Conservation (phyloP, 352 stramenopile species). For the Peronospora destructor region DNA sequence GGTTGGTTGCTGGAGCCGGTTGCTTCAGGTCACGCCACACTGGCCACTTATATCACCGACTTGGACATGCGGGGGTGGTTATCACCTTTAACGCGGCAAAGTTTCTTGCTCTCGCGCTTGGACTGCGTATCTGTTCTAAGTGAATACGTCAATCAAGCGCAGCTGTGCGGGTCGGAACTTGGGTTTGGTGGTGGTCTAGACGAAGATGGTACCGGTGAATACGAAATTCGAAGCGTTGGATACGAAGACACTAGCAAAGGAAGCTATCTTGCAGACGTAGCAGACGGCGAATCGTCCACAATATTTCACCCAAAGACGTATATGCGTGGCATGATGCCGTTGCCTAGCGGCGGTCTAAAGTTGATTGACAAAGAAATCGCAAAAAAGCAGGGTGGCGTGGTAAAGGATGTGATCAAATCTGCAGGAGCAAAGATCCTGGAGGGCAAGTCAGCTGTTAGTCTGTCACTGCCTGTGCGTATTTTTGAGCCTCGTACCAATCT, state of each 20-base stretch:
- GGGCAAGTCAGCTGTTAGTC: constrained; percentile 67
- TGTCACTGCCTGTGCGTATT: constrained; percentile 80
- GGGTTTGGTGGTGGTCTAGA: constrained; percentile 41
- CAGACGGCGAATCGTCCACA: constrained; percentile 23
- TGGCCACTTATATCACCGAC: constrained; percentile 71
- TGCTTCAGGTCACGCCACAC: constrained; percentile 42
- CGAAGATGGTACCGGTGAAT: constrained; percentile 33
- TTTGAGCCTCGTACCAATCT: constrained; percentile 81
- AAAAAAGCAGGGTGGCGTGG: constrained; percentile 79
- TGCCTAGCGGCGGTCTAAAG: constrained; percentile 69
- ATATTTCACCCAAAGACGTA: constrained; percentile 75
- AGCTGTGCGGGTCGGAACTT: constrained; percentile 44
- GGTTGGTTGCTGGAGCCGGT: constrained; percentile 74
- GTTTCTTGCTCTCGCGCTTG: constrained; percentile 54
- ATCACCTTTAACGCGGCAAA: constrained; percentile 34
- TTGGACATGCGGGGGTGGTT: constrained; percentile 53
- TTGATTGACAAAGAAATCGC: constrained; percentile 79
- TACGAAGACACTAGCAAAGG: constrained; percentile 34
- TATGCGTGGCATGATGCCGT: constrained; percentile 72
- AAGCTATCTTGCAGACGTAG: constrained; percentile 24
- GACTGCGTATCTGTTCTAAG: constrained; percentile 54
- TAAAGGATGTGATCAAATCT: constrained; percentile 83
- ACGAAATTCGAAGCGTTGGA: constrained; percentile 26
- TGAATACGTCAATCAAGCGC: constrained; percentile 58
- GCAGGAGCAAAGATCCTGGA: constrained; percentile 59